phyloP scores from a whole-genome alignment of 1,284 basidiomycete genomes.

The Fistulina hepatica region DNA sequence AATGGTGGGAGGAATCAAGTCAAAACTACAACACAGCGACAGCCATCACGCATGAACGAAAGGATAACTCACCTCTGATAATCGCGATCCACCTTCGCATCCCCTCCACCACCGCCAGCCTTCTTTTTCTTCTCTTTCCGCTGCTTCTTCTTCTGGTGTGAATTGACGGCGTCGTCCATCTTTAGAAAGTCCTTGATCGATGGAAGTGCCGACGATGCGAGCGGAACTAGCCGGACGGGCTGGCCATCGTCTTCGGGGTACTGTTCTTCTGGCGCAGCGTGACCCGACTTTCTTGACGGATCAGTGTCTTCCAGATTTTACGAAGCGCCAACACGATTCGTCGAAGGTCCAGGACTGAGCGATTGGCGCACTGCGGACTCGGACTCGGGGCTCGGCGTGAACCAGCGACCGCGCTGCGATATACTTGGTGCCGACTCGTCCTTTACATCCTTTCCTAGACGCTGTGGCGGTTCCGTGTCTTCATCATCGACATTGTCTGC shows the following conservation, averaged over 20 bases:
- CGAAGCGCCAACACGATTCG: not conserved
- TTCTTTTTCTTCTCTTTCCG: constrained; percentile 61
- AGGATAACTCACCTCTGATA: no score
- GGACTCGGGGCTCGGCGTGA: constrained; percentile 12
- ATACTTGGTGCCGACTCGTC: no score
- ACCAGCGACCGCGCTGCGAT: constrained; percentile 16
- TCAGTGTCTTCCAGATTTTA: not conserved
- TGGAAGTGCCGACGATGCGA: constrained; percentile 64
- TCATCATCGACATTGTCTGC: no score
- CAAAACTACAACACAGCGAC: no score
- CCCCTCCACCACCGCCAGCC: constrained; percentile 19
- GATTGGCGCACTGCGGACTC: constrained; percentile 2
- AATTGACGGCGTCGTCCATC: constrained; percentile 56
- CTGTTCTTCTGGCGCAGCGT: constrained; percentile 18
- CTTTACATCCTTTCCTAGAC: no score
- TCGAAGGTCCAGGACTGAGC: not conserved
- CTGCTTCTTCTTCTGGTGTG: constrained; percentile 52
- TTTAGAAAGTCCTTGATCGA: constrained; percentile 74
- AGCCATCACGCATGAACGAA: no score
- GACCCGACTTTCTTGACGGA: constrained; percentile 4
- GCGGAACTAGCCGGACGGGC: constrained; percentile 48
- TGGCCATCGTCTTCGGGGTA: constrained; percentile 31
- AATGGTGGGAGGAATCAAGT: no score
- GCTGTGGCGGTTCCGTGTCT: no score
- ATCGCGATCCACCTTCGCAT: no score